Base-by-base conservation (phyloP, 495 filamentous ascomycete genomes). In the Annulohypoxylon nitens region DNA sequence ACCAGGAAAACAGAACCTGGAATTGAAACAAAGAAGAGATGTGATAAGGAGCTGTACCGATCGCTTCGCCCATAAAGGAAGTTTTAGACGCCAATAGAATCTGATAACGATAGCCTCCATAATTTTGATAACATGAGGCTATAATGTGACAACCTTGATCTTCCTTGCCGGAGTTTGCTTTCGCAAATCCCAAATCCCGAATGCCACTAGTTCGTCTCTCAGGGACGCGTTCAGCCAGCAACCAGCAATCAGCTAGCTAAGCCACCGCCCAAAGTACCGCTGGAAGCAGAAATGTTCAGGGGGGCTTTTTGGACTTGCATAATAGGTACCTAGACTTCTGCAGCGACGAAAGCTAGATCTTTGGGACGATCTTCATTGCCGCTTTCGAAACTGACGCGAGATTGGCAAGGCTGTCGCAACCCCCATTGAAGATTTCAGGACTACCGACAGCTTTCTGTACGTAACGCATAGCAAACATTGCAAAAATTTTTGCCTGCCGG, bases 311-410 rank as follows among this genome's bases (percentile, higher is more conserved):
- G 50, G 36, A 25, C 54, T 23, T 36, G 57, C 61, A 50, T 54
- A 64, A 14, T 39, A 33, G 50, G 53, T 69, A 69, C 30, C 30
- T 30, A 55, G 63, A 33, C 67, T 60, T 70, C 63, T 71, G 55
- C 57, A 69, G 41, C 60, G 62, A 39, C 66, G 26, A n/a, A 53
- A 60, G 59, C 63, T 71, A 71, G 67, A 75, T 75, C 72, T 64
- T 39, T 75, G 72, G 72, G 67, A 64, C 63, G 72, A 75, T 75
- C 67, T 71, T 75, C 64, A 64, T 68, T 71, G 72, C 67, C 72
- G 63, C 59, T 75, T 68, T 68, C 59, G 67, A 60, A 54, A 45
- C 18, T 53, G 60, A 71, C 58, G 63, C 67, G 41, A 71, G 63
- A 68, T 62, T 67, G 63, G 53, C 67, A 75, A 71, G 72, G 67